Evolutionary conservation across 345 rosid genomes (phyloP), one percentile per base, ranked within the genome.

Genomic region (Cardamine occulta): DNA sequence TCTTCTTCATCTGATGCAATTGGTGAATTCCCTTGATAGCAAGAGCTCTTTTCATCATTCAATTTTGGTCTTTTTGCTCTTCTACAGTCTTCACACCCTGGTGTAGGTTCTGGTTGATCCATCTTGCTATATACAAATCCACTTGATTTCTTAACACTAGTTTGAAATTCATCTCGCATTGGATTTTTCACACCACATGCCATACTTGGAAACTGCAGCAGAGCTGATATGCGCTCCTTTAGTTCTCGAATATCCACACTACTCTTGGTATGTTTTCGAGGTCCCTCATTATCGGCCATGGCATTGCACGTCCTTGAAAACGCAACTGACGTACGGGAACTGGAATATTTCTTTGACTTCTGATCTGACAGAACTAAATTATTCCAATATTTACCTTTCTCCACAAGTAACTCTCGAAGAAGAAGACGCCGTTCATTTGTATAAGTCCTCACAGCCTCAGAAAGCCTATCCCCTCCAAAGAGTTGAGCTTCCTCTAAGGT

Each of bases 51-150:
- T 72, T 88, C 96, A 74, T 92, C 97, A 29, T 75, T 83, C 66
- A 85, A 53, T 82, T 85, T 88, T 53, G 74, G 87, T 81, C 84
- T 84, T 80, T 87, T 90, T 12, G 86, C 87, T 82, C 81, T 85
- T 85, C 84, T 88, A 79, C 97, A 95, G 76, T 92, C 98, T 80
- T 92, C 99, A 57, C 99, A 95, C n/a, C 94, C 98, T 72, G 86
- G 85, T 52, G 88, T 81, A 61, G 78, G 88, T 82, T 88, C 98
- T 23, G 80, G 44, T 21, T 58, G 72, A 66, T 86, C 85, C 60
- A 77, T 57, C 81, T 84, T 87, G 82, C 53, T 86, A 84, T 74
- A 55, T 24, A 71, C 70, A 42, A 79, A 79, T 63, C 92, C 87
- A 55, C 71, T 52, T 66, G 93, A 71, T 80, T 88, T 85, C 83